Evolutionary conservation across 495 filamentous ascomycete genomes (phyloP), one percentile per base, ranked within the genome.

Genomic region (Penicillium parvum): DNA sequence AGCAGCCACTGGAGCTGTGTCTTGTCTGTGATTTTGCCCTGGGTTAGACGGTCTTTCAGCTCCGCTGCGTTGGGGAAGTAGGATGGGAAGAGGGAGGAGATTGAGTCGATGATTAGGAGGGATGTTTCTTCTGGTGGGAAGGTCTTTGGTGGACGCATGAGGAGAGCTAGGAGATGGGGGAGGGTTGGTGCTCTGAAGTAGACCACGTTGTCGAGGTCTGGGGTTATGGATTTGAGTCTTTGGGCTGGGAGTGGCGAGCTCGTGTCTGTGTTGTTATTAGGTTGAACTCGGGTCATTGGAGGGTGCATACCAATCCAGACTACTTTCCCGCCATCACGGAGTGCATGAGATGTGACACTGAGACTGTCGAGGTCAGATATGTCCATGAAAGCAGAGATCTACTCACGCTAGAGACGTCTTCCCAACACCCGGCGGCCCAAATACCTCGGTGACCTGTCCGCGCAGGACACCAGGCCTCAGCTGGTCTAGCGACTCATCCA

Each of bases 381-480:
- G 12, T 3, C 20, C 0, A 12, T 4, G 26, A 23, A 14, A 3
- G 6, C 25, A 23, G 19, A 5, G 5, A 19, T 2, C 16, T 16
- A 64, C 71, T 44, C 64, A 95, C 91, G 81, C 84, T 49, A 98
- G 66, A 4, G 84, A 68, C 0, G 91, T 94, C 65, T 97, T 97
- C 9, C 92, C 92, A 11, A 76, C 78, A 1, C 91, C 91, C 7
- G 88, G 86, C 11, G 92, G 90, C 0, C 92, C 92, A 68, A 83
- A 95, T 21, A 96, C 66, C 61, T 98, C 92, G 5, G 83, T 83
- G n/a, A 95, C 73, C 58, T 88, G 84, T 16, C 88, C 89, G 25
- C 82, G 79, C 40, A 77, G 69, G 18, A 96, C 62, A 19, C 57
- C 51, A 21, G 33, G 35, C 7, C 45, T 25, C 7, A 27, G 9